phyloP scores from a whole-genome alignment of 2,329 filamentous ascomycete species.

The Cordyceps pruinosa region DNA sequence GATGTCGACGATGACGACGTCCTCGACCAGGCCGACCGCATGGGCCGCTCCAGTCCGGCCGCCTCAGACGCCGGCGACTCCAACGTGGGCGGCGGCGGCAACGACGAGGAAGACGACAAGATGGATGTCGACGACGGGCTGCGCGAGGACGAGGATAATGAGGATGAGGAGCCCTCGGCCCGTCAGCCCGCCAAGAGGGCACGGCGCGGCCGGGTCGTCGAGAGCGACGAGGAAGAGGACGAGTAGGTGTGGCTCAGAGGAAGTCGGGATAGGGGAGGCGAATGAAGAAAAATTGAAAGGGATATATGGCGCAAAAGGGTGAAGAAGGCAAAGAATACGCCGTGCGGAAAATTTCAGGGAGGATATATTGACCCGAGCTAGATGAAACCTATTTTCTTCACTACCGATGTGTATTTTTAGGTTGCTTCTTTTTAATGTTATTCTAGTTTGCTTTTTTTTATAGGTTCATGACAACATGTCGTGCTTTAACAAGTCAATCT shows the following conservation, averaged over 20 bases:
- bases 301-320: not conserved
- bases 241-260: constrained; percentile 17
- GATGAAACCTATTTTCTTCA: not conserved
- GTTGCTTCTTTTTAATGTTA: not conserved
- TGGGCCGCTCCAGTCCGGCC: constrained; percentile 31
- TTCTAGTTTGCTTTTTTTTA: not conserved
- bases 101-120: constrained; percentile 35
- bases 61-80: constrained; percentile 24
- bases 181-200: constrained; percentile 39
- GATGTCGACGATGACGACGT: constrained; percentile 31
- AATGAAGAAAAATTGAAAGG: constrained; percentile 18
- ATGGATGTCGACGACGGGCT: constrained; percentile 49
- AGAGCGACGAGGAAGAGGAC: constrained; percentile 49
- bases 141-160: constrained; percentile 33
- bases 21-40: constrained; percentile 39
- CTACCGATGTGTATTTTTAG: constrained; percentile 1
- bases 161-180: constrained; percentile 42
- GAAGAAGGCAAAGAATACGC: not conserved
- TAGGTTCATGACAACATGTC: not conserved
- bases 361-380: not conserved
- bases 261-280: not conserved
- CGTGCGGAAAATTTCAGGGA: not conserved
- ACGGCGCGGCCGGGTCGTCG: constrained; percentile 45
- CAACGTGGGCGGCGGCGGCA: constrained; percentile 24
- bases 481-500: too few relatives aligned